phyloP scores from a whole-genome alignment of 2,329 filamentous ascomycete species.

The Pezizomycotina sp. region DNA sequence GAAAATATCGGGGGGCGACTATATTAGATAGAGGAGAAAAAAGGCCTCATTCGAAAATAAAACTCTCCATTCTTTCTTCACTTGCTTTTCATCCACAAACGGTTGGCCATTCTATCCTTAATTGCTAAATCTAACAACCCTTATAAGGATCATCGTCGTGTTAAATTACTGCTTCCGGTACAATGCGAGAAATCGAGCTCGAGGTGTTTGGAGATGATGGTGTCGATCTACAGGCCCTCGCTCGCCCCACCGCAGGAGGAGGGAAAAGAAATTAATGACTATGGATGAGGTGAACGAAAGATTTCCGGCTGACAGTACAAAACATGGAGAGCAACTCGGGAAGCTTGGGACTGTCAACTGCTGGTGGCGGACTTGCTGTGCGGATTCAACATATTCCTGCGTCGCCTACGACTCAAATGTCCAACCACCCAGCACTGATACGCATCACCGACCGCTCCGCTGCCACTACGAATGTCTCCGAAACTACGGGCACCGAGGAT shows the following conservation, averaged over 20 bases:
- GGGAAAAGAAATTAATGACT: conserved; percentile 97
- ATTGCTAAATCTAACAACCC: neutral
- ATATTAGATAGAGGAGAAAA: no score
- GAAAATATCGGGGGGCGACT: no score
- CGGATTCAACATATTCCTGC: conserved; percentile 8
- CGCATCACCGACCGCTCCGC: conserved; percentile 14
- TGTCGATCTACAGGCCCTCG: conserved; percentile 70
- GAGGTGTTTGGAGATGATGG: conserved; percentile 66
- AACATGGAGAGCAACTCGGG: conserved; percentile 70
- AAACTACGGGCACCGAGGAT: conserved; percentile 7
- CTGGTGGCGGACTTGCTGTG: conserved; percentile 49
- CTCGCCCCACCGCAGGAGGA: conserved; percentile 68
- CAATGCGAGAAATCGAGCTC: conserved; percentile 75
- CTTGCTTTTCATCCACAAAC: no score
- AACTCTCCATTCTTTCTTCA: no score
- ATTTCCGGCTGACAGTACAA: conserved; percentile 93
- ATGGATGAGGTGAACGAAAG: conserved; percentile 98
- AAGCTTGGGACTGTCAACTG: conserved; percentile 66
- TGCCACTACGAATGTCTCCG: conserved; percentile 15
- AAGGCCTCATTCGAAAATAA: no score
- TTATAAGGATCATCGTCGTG: conserved; percentile 84
- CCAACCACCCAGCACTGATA: conserved; percentile 13
- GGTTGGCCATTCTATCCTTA: neutral
- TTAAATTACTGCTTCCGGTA: conserved; percentile 99
- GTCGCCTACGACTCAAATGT: conserved; percentile 7